These are phyloP conservation scores for Xerocomellus dryophilus DNA, from an alignment of 768 basidiomycete species.

Conservation along the genomic window DNA sequence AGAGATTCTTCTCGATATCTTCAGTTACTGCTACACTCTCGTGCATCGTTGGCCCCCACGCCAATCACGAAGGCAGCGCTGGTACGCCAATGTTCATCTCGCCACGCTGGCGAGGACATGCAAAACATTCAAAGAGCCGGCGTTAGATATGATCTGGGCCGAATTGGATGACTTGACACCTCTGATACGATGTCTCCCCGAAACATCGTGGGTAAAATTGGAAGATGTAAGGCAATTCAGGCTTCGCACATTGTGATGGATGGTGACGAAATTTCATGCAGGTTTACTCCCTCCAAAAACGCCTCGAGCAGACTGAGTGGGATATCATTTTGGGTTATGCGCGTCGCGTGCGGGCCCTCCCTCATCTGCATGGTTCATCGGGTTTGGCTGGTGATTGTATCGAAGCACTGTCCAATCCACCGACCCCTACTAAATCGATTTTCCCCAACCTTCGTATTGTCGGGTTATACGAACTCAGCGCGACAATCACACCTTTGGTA, in stretches of 20 bases:
- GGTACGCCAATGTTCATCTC: constrained; percentile 2
- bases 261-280: not conserved
- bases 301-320: constrained; percentile 3
- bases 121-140: constrained; percentile 12
- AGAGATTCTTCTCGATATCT: constrained; percentile 14
- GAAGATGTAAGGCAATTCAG: constrained; percentile 2
- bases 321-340: constrained; percentile 8
- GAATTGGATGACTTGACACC: constrained; percentile 11
- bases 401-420: not conserved
- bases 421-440: not conserved
- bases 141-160: constrained; percentile 10
- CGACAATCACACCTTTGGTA: constrained; percentile 1
- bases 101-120: constrained; percentile 8
- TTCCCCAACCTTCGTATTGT: constrained; percentile 12
- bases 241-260: not conserved
- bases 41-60: not conserved
- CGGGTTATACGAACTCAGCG: not conserved
- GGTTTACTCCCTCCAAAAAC: not conserved
- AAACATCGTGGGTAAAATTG: not conserved
- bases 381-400: not conserved
- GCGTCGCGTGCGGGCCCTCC: constrained; percentile 6
- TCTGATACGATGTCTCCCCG: constrained; percentile 10
- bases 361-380: not conserved
- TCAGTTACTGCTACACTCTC: not conserved
- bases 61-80: not conserved